Base-by-base conservation (phyloP, 805 yeast species). In the Monosporozyma aquatica region DNA sequence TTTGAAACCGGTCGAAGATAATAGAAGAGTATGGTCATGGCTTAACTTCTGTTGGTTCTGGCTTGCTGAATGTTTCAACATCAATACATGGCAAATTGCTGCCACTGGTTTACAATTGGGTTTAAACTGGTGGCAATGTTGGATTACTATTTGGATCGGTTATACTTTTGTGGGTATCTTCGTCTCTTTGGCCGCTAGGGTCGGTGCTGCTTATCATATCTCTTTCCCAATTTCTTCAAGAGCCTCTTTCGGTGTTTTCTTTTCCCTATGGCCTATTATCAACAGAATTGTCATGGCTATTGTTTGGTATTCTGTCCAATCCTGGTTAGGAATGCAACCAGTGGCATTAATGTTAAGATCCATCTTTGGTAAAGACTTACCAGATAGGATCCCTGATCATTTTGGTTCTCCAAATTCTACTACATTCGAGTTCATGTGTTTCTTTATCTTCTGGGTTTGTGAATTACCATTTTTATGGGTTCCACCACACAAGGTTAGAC, bases 41-140 rank as follows among this genome's bases (percentile, higher is more conserved):
- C 78, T 68, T 61, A 83, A 87, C 58, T 87, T 69, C 59, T 80
- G 84, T 17, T 76, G 74, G 48, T 82, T 86, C 54, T 87, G 96
- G 95, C 66, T 87, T 46, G 84, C 95, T 0, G 96, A 87, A 58
- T 78, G 95, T 7, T 84, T 87, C 67, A 87, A 87, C 64, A 78
- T 87, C 57, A 86, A 85, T 61, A 85, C 96, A 7, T 86, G 92
- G 87, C 89, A 84, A 67, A 87, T 87, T 52, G 94, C 95, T 3
- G 80, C 92, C 3, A 83, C 95, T 0, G 95, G 95, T 53, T 79
- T 83, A 44, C 69, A 71, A 43, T 76, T 80, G 21, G 94, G 94
- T 11, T 66, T 87, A 62, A 74, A 80, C 13, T 87, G 95, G 95
- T 87, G 95, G 94, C 89, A 80, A 58, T 79, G 84, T 4, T 87